A percentile compares a stretch with the other conserved stretches of the same genome.
Conservation (phyloP, 2,329 filamentous ascomycete species). For the Diaporthe humulicola region DNA sequence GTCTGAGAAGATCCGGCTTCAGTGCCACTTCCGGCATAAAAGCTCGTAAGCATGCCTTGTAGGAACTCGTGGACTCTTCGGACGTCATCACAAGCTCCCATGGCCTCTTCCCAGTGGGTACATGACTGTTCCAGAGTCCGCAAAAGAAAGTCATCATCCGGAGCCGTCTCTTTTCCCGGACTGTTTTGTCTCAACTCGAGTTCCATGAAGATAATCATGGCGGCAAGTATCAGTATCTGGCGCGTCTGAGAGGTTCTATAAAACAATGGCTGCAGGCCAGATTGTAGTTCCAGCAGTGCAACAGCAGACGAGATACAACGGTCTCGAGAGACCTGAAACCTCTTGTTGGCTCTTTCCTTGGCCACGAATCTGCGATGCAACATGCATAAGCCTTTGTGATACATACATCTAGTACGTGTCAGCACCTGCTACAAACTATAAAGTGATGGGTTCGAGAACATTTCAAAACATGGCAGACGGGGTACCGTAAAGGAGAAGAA, state of each 20-base stretch:
- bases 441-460: too few species aligned
- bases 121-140: constrained; percentile 39
- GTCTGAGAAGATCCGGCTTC: constrained; percentile 40
- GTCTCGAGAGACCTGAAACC: constrained; percentile 41
- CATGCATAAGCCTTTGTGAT: constrained; percentile 63
- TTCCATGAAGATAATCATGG: constrained; percentile 44
- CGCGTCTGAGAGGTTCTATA: constrained; percentile 44
- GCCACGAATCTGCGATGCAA: constrained; percentile 64
- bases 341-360: constrained; percentile 29
- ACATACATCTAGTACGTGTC: constrained; percentile 51
- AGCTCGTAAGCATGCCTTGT: constrained; percentile 38
- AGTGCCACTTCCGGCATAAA: neutral
- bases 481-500: too few species aligned
- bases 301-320: constrained; percentile 47
- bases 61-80: constrained; percentile 36
- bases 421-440: too few species aligned
- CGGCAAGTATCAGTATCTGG: constrained; percentile 46
- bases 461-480: too few species aligned
- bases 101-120: constrained; percentile 37
- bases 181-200: constrained; percentile 41
- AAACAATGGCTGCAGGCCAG: constrained; percentile 40
- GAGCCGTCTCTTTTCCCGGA: constrained; percentile 27
- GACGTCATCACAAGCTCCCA: constrained; percentile 39
- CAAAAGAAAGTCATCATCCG: constrained; percentile 36
- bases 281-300: constrained; percentile 43